Evolutionary conservation across 2,329 filamentous ascomycete genomes (phyloP).

Genomic region (Apiospora arundinis): DNA sequence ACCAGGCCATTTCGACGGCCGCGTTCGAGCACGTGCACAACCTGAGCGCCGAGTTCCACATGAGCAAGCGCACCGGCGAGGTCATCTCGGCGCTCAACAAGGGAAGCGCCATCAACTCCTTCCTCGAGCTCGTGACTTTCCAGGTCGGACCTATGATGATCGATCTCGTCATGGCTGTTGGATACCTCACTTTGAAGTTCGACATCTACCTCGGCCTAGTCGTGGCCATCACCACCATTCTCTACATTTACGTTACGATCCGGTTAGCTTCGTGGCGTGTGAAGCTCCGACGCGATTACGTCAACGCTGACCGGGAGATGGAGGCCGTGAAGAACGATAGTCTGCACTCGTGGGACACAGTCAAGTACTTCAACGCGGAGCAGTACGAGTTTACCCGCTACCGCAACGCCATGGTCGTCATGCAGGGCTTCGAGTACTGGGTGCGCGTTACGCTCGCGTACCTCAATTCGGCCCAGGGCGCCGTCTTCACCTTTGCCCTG

Average conservation of each 20-base stretch:
- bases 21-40: conserved; percentile 55
- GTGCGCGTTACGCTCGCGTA: conserved; percentile 62
- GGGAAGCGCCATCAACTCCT: conserved; percentile 55
- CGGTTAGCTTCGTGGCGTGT: conserved; percentile 20
- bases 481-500: conserved; percentile 67
- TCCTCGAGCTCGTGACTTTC: conserved; percentile 55
- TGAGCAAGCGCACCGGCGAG: conserved; percentile 58
- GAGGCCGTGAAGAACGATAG: conserved; percentile 21
- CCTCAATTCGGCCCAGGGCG: conserved; percentile 67
- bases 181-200: conserved; percentile 52
- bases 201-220: conserved; percentile 57
- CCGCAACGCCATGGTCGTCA: conserved; percentile 8
- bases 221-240: conserved; percentile 55
- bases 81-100: conserved; percentile 56
- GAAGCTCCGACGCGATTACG: conserved; percentile 19
- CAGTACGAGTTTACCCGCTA: conserved; percentile 19
- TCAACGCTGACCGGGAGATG: conserved; percentile 21
- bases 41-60: conserved; percentile 56
- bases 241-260: conserved; percentile 54
- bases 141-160: conserved; percentile 57
- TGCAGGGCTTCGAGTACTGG: conserved; percentile 61
- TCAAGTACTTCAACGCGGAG: conserved; percentile 22
- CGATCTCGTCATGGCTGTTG: conserved; percentile 55
- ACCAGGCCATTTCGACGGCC: conserved; percentile 49
- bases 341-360: conserved; percentile 21